These are phyloP conservation scores for Acanthamoeba royreba DNA, from an alignment of 208 protist genomes.

Conservation along the genomic window DNA sequence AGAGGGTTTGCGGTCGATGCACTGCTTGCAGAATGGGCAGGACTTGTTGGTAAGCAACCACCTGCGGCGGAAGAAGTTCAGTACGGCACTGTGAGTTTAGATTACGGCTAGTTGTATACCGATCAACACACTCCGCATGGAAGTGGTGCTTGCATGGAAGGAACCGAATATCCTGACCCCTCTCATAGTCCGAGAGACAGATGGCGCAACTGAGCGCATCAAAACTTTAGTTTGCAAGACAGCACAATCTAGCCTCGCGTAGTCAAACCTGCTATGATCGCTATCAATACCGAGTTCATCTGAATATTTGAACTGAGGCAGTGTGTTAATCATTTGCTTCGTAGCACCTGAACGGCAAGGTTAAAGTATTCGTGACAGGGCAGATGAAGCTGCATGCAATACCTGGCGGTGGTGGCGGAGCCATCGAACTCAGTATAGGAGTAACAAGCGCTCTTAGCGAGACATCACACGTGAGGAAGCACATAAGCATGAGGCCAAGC, in stretches of 20 bases:
- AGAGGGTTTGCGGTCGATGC: not conserved
- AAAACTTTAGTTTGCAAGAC: not conserved
- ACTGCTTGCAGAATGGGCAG: conserved; percentile 60
- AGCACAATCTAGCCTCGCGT: not conserved
- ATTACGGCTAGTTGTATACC: too few species aligned
- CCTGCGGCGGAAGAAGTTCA: not conserved
- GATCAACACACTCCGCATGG: conserved; percentile 55
- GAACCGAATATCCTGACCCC: conserved; percentile 48
- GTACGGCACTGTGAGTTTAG: not conserved
- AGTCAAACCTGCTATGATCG: not conserved
- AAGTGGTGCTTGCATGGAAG: conserved; percentile 64
- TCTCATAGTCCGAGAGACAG: conserved; percentile 60
- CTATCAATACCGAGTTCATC: not conserved
- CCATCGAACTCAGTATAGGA: not conserved
- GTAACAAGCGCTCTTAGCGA: not conserved
- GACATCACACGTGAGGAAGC: not conserved
- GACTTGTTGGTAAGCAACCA: conserved; percentile 50
- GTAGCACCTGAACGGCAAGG: not conserved
- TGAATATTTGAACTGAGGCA: not conserved
- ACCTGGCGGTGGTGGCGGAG: not conserved
- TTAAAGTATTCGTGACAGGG: not conserved
- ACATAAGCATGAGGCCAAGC: not conserved
- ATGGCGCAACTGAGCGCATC: conserved; percentile 56
- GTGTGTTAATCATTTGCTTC: not conserved
- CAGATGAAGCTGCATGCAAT: not conserved